phyloP scores from a whole-genome alignment of 1,284 basidiomycete species.

The Papiliotrema laurentii region DNA sequence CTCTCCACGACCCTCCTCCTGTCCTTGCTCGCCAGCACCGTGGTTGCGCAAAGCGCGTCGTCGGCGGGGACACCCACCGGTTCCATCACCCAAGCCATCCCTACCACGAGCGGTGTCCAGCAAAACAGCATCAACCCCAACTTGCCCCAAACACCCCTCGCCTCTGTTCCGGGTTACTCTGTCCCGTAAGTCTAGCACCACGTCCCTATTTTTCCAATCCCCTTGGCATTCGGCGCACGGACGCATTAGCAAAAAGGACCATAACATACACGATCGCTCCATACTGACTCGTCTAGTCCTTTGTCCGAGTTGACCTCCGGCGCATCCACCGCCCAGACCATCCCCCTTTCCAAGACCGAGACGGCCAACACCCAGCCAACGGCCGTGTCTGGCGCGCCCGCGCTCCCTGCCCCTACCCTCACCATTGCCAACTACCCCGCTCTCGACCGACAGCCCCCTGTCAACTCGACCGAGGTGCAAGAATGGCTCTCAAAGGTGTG shows the following conservation, averaged over 20 bases:
- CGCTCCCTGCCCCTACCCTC: conserved; percentile 38
- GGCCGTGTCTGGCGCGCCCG: conserved; percentile 43
- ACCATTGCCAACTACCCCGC: conserved; percentile 57
- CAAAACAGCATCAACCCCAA: conserved; percentile 18
- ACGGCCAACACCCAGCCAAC: conserved; percentile 39
- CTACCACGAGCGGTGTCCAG: conserved; percentile 6
- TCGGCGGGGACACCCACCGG: background rate
- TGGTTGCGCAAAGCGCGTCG: conserved; percentile 11
- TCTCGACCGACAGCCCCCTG: conserved; percentile 63
- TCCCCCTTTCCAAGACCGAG: conserved; percentile 50
- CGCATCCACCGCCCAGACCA: conserved; percentile 58
- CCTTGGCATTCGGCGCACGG: background rate
- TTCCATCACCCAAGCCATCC: conserved; percentile 11
- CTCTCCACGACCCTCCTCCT: conserved; percentile 12
- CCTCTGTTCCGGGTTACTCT: conserved; percentile 26
- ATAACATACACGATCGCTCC: too few species aligned
- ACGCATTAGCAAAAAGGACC: background rate
- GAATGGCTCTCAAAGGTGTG: conserved; percentile 64
- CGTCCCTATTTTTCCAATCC: background rate
- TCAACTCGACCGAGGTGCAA: conserved; percentile 63
- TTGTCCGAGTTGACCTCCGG: conserved; percentile 63
- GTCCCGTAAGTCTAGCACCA: conserved; percentile 36
- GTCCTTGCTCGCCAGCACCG: conserved; percentile 14
- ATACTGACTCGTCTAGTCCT: conserved; percentile 13
- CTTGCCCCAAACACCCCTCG: conserved; percentile 28